These are phyloP conservation scores for Trichoderma koningiopsis DNA, from an alignment of 2,329 filamentous ascomycete species.

Conservation along the genomic window DNA sequence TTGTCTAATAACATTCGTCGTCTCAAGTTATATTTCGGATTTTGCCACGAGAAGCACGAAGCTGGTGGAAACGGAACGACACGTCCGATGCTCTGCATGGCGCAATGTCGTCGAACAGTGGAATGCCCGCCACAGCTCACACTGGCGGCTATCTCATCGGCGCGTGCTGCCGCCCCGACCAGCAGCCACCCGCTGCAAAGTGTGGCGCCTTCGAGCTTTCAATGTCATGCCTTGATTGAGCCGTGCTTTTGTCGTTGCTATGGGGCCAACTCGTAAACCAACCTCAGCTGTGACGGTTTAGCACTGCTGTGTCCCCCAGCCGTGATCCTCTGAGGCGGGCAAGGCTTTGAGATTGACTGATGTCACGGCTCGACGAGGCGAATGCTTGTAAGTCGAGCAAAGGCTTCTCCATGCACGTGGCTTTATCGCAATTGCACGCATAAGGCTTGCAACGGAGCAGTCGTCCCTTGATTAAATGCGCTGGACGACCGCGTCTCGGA, in stretches of 20 bases:
- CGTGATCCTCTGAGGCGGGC: not conserved
- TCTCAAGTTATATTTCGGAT: not conserved
- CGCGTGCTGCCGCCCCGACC: constrained; percentile 4
- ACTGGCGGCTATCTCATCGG: not conserved
- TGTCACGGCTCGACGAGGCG: not conserved
- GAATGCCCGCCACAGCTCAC: not conserved
- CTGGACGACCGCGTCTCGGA: not conserved
- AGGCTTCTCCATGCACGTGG: not conserved
- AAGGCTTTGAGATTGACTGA: not conserved
- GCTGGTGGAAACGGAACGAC: not conserved
- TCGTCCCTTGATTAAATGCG: constrained; percentile 6
- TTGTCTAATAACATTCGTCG: not conserved
- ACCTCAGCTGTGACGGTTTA: not conserved
- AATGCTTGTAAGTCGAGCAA: not conserved
- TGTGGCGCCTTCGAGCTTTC: not conserved
- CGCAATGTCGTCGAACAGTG: not conserved
- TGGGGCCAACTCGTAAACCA: not conserved
- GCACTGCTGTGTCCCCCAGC: not conserved
- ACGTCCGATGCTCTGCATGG: not conserved
- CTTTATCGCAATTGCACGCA: not conserved
- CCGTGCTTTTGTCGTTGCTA: not conserved
- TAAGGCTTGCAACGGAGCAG: not conserved
- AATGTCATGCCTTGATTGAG: not conserved
- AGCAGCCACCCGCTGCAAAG: constrained; percentile 3
- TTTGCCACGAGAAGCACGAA: not conserved